A percentile compares a stretch with the other conserved stretches of the same genome.
phyloP scores from a whole-genome alignment of 225 moss, liverwort and hornwort species.

The Asterella californica region DNA sequence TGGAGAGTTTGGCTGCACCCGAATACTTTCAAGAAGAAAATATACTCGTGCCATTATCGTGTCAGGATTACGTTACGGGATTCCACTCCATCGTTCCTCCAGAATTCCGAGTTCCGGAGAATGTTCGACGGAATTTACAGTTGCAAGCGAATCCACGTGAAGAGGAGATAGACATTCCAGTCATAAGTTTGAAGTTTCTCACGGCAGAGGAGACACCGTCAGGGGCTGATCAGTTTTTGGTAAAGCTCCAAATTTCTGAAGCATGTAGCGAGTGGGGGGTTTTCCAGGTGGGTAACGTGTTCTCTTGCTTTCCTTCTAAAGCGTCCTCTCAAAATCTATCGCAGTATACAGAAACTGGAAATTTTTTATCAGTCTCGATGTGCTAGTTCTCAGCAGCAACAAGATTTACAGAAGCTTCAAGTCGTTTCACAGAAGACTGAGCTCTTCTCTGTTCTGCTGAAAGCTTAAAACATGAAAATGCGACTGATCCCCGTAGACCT shows the following conservation, averaged over 20 bases:
- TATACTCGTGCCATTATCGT: not conserved
- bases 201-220: not conserved
- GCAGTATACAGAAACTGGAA: too few species aligned
- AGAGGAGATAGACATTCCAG: slow-evolving; percentile 8
- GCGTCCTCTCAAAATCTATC: too few species aligned
- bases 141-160: not conserved
- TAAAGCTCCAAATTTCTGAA: not conserved
- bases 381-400: too few species aligned
- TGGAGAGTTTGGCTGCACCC: not conserved
- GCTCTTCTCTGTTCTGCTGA: too few species aligned
- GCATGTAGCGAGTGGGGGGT: slow-evolving; percentile 9
- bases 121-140: not conserved
- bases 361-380: too few species aligned
- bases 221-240: not conserved
- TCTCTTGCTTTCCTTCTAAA: too few species aligned
- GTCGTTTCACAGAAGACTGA: too few species aligned
- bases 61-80: not conserved
- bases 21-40: not conserved
- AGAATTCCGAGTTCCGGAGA: not conserved
- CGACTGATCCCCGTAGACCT: not conserved
- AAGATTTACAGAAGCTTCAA: too few species aligned
- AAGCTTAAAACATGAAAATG: not conserved
- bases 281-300: slow-evolving; percentile 5
- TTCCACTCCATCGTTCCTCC: not conserved
- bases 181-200: slow-evolving; percentile 2